Conservation (phyloP, 2,329 filamentous ascomycete genomes). For the Trichoderma sp. region DNA sequence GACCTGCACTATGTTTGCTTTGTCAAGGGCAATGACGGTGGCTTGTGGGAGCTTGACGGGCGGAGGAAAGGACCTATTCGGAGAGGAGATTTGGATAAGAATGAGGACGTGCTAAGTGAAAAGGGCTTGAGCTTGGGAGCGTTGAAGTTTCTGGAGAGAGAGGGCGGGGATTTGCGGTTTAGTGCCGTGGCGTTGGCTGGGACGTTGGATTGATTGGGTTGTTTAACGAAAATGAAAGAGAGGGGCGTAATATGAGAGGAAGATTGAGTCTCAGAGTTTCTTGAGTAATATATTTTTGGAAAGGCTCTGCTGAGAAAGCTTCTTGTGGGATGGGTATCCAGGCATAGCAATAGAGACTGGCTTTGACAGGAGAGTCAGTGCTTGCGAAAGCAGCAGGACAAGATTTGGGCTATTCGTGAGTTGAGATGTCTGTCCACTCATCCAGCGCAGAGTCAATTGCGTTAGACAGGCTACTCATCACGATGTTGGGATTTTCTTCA, state of each 20-base stretch:
- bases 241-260: neutral
- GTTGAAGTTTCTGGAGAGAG: conserved; percentile 54
- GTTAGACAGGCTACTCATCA: neutral
- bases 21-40: conserved; percentile 68
- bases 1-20: conserved; percentile 97
- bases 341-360: neutral
- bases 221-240: neutral
- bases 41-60: conserved; percentile 59
- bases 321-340: neutral
- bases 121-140: conserved; percentile 70
- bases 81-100: conserved; percentile 51
- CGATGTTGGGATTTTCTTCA: neutral
- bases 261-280: neutral
- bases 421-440: neutral
- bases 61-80: conserved; percentile 55
- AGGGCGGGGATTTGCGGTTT: conserved; percentile 55
- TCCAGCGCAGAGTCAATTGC: neutral
- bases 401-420: neutral
- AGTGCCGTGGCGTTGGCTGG: conserved; percentile 56
- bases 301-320: neutral
- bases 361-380: neutral
- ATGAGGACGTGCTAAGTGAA: conserved; percentile 71
- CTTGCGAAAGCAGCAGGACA: neutral
- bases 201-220: conserved; percentile 42
- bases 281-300: neutral